Conservation (phyloP, 306 rosid genomes). For the Fragaria nilgerrensis region DNA sequence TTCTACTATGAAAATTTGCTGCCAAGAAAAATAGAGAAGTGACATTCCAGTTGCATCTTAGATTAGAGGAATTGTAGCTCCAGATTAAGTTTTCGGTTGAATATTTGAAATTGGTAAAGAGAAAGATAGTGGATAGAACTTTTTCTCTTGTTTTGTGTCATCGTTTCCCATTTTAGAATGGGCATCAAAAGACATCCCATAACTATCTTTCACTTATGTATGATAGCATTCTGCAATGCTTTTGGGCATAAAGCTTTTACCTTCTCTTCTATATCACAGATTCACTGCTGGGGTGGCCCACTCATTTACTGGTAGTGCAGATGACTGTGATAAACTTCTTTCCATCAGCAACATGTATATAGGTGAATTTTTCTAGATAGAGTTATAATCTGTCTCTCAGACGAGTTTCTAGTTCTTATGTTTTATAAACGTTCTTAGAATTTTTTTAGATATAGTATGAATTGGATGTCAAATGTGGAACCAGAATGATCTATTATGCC, state of each 20-base stretch:
- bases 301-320: constrained; percentile 84
- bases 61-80: background rate
- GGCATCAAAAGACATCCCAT: background rate
- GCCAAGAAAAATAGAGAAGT: background rate
- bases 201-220: background rate
- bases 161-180: background rate
- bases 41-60: background rate
- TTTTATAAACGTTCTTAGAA: background rate
- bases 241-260: constrained; percentile 8
- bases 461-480: background rate
- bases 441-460: background rate
- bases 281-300: constrained; percentile 81
- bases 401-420: background rate
- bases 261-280: constrained; percentile 41
- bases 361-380: constrained; percentile 39
- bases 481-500: background rate
- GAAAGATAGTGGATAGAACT: background rate
- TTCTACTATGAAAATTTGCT: constrained; percentile 16
- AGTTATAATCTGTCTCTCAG: background rate
- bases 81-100: background rate
- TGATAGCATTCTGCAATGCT: constrained; percentile 15
- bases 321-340: constrained; percentile 78
- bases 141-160: background rate
- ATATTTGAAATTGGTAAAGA: background rate
- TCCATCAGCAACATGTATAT: constrained; percentile 69